Evolutionary conservation across 108 stramenopile species (phyloP), one percentile per base, ranked within the genome.

Genomic region (Cyclostephanos invisitatus): DNA sequence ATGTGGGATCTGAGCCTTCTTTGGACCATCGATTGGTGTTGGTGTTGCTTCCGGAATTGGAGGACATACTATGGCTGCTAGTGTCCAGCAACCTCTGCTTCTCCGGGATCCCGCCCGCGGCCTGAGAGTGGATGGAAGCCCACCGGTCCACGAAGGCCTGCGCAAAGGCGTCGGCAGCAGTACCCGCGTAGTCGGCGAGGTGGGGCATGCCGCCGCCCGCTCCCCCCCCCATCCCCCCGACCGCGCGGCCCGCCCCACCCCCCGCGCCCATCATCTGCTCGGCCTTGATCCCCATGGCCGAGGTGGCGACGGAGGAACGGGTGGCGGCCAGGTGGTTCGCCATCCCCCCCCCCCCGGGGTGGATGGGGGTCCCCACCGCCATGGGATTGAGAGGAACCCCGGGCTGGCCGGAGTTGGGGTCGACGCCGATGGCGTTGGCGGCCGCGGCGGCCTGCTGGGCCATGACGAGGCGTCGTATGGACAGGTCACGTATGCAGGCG

Each of bases 401-500:
- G 44, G 44, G 44, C 2, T 25, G n/a, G 25, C 46, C 46, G 40
- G 8, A 7, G n/a, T 0, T 20, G 40, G 21, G 46, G 28, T 44
- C 28, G 40, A 28, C 64, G 64, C 25, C 46, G 64, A 22, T 47
- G 46, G 46, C 50, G 17, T 20, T 54, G 25, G 22, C 32, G 7
- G 49, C 35, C 46, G 20, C 24, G 32, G 66, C 50, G 27, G 66
- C 50, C 50, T 37, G 66, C 51, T 53, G 66, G 12, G 85, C 75
- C 84, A 89, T 78, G 44, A 74, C 74, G 11, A 81, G 54, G 11
- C 85, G 72, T 22, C 85, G 40, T 21, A 82, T 58, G 0, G 85
- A 78, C 35, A 85, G 62, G 64, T 89, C 85, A 44, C 74, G 65
- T 29, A 89, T 83, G 50, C 79, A 83, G 7, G 85, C 88, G 77